Evolutionary conservation across 169 alveolate genomes (phyloP), one percentile per base, ranked within the genome.

Genomic region (Eimeria tenella): DNA sequence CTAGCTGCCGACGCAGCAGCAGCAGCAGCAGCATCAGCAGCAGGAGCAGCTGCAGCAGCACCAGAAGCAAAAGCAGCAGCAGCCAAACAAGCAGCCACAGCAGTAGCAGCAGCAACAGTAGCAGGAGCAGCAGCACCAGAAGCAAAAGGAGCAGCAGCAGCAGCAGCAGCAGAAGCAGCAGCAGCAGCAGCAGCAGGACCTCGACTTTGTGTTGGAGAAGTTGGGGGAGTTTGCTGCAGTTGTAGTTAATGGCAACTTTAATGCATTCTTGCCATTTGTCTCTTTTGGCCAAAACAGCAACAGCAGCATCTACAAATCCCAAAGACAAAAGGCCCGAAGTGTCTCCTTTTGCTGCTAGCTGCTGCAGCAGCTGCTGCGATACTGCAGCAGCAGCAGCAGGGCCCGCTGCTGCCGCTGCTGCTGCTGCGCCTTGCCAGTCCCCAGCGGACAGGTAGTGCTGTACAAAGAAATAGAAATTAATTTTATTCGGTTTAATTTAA

Each of bases 391-490:
- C 87, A 17, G 87, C 87, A n/a, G 15, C 87, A 19, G 19, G 52
- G 11, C 87, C 87, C 23, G 50, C 50, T 8, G 68, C 31, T 13
- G 52, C 65, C 23, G 87, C 87, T 5, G 50, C 52, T 4, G 68
- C 68, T 17, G 21, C 25, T 10, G 87, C 87, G 5, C 42, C 13
- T 3, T 50, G 31, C 87, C 87, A 77, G 23, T 77, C 87, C 87
- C 50, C 87, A 23, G 87, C 87, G 15, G 87, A 50, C 1, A 77
- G 31, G 25, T 77, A 77, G 25, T 65, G 50, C 87, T 77, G 87
- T n/a, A 52, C 74, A 63, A 63, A 63, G 25, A 63, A 15, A 17
- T 6, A 63, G 7, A n/a, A n/a, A n/a, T n/a, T n/a, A n/a, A n/a
- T n/a, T n/a, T n/a, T n/a, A n/a, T n/a, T n/a, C n/a, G n/a, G n/a